Base-by-base conservation (phyloP, 345 rosid genomes). In the Brassica juncea region DNA sequence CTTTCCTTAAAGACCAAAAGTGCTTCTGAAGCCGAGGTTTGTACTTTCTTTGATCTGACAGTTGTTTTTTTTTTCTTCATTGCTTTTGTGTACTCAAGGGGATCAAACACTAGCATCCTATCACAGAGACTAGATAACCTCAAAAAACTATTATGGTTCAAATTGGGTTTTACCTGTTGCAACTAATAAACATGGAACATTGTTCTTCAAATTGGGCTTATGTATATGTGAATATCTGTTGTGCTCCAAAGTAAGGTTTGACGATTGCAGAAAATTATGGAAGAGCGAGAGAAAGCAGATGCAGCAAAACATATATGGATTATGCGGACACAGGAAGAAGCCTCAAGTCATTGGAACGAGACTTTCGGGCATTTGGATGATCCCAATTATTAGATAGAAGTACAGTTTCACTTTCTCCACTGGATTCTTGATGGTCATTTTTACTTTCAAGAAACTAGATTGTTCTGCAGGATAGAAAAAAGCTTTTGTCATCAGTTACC, bases 241-340 rank as follows among this genome's bases (percentile, higher is more conserved):
- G 15, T 57, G 31, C 35, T 32, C 63, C 32, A 66, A 23, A 60
- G 47, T 27, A 42, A 61, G 28, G 39, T 49, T 82, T 74, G 54
- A 61, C 10, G 76, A 71, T 19, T 75, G 84, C 90, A 92, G 97
- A 90, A 86, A 84, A 84, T 92, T 70, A 14, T 94, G 64, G 89
- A 85, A 52, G 74, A 80, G 59, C 88, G 82, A 0, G 92, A 91
- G 84, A 88, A 75, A 81, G 85, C 84, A 5, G 84, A 88, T 69
- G 74, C 81, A 0, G 75, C 59, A 23, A 80, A 80, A 70, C 98
- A 91, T 73, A 86, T 92, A 32, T 94, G 99, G 99, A 79, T 84
- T 44, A 82, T 91, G 21, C 88, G 97, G 77, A 88, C 90, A 0
- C 83, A 77, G 1, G 91, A 92, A 84, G 97, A 94, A 85, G 91